Evolutionary conservation across 441 rosid species (phyloP), one percentile per base, ranked within the genome.

Genomic region (Gossypium aridum): DNA sequence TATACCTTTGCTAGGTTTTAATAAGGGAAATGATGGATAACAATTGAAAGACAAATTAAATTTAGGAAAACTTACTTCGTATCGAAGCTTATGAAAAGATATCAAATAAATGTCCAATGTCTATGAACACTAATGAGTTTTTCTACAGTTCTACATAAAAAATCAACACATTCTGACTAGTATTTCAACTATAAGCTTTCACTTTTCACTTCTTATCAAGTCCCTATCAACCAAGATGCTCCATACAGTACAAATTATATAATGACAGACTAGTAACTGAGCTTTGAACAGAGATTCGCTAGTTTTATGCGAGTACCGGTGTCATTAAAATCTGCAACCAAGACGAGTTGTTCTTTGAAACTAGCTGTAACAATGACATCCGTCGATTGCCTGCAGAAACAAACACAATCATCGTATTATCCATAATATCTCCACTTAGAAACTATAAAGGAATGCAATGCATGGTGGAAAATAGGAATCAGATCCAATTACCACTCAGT

Each of bases 351-450:
- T 31, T 2, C n/a, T 63, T 70, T 34, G 63, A 17, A 49, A 61
- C 65, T 51, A n/a, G 31, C 8, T 23, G 53, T 53, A 26, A 9
- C 7, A 3, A 63, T 53, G 34, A 22, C 2, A 61, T 19, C 14
- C 31, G 26, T 39, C 26, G 39, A 55, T 76, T 64, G 57, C 71
- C 79, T 64, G 60, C 51, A 55, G 60, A 63, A 63, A 54, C 9
- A 8, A 65, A 19, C 7, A 4, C 20, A 37, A 12, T 23, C 39
- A 34, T 34, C 39, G 39, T 31, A 31, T 31, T 31, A 31, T 34
- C 39, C 39, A 34, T 34, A 34, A 34, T 34, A 34, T 34, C 39
- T 34, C 39, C 39, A 34, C 39, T 34, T 34, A 34, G 39, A 34
- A 34, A 34, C 39, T 6, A 34, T 34, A 31, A 37, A 56, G 19